A percentile compares a stretch with the other conserved stretches of the same genome.
Evolutionary conservation across 139 green algal genomes (phyloP).

Genomic region (Prasinococcaceae sp.): DNA sequence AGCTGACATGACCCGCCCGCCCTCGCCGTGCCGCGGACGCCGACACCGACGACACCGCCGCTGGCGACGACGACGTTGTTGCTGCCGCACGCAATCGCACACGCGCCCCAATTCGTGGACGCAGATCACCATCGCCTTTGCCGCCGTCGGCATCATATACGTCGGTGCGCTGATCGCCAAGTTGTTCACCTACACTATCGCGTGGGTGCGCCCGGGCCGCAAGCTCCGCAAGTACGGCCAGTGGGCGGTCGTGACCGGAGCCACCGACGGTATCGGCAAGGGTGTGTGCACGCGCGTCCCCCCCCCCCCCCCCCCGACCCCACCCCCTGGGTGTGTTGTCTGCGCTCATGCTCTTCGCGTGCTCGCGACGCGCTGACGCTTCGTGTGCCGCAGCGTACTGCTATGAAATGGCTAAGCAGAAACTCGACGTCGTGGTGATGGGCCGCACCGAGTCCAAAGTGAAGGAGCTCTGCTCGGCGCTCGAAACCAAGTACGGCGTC

Average conservation of each 20-base stretch:
- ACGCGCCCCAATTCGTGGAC: too few species aligned
- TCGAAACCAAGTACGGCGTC: slow-evolving; percentile 34
- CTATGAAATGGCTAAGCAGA: slow-evolving; percentile 40
- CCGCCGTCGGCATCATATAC: neutral
- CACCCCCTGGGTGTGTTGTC: too few species aligned
- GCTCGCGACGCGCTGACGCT: too few species aligned
- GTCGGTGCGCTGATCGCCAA: neutral
- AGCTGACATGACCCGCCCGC: too few species aligned
- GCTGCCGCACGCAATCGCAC: too few species aligned
- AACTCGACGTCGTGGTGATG: slow-evolving; percentile 57
- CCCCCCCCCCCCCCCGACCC: too few species aligned
- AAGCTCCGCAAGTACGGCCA: slow-evolving; percentile 37
- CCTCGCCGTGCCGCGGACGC: too few species aligned
- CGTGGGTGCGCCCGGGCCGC: slow-evolving; percentile 21
- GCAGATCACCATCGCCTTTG: neutral
- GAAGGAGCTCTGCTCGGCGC: slow-evolving; percentile 21
- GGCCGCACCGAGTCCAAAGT: slow-evolving; percentile 52
- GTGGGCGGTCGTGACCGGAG: slow-evolving; percentile 63
- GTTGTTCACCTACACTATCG: slow-evolving; percentile 13
- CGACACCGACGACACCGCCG: too few species aligned
- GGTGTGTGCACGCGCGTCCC: too few species aligned
- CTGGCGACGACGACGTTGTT: too few species aligned
- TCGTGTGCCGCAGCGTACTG: too few species aligned
- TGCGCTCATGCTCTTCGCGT: too few species aligned
- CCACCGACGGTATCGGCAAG: slow-evolving; percentile 69